Evolutionary conservation across 2,329 filamentous ascomycete genomes (phyloP), one percentile per base, ranked within the genome.

Genomic region (Lachnellula hyalina): DNA sequence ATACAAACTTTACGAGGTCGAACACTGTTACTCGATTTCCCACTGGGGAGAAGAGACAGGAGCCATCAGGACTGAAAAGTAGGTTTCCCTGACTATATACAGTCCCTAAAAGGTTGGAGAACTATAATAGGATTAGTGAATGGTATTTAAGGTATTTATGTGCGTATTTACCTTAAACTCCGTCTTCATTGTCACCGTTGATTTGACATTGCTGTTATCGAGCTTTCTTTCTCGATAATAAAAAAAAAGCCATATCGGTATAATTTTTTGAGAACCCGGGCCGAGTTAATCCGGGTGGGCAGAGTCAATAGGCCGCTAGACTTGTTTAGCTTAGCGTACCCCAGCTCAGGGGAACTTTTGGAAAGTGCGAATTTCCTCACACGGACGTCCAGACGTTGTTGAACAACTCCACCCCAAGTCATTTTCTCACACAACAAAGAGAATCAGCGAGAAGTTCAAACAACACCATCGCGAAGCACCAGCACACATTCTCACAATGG

Each of bases 41-140:
- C 51, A 99, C 94, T 7, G 94, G 95, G 45, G 94, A 99, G 68
- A 95, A 89, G 62, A 99, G 82, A 75, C 90, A 93, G 67, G 90
- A 94, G 70, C 95, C 95, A 82, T 99, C 93, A 58, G 92, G 90
- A 67, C 90, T 95, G 78, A 95, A 99, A 70, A 96, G 82, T 68
- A 99, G 83, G 72, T 97, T 99, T 74, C 95, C 94, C 82, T 92
- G 90, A 77, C 91, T 90, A 79, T 97, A 99, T 70, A 99, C 94
- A 65, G 94, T 99, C 71, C 94, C 95, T 68, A 99, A 83, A 71
- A 99, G 83, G 75, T 97, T 99, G 72, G 93, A 96, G 76, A 99
- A 99, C 92, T 96, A 68, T 2, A 44, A 47, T n/a, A 23, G 14
- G 8, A 57, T 74, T 54, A 75, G 55, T 44, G 49, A 21, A 28